Conservation (phyloP, 768 basidiomycete genomes). For the Daedaleopsis nitida region DNA sequence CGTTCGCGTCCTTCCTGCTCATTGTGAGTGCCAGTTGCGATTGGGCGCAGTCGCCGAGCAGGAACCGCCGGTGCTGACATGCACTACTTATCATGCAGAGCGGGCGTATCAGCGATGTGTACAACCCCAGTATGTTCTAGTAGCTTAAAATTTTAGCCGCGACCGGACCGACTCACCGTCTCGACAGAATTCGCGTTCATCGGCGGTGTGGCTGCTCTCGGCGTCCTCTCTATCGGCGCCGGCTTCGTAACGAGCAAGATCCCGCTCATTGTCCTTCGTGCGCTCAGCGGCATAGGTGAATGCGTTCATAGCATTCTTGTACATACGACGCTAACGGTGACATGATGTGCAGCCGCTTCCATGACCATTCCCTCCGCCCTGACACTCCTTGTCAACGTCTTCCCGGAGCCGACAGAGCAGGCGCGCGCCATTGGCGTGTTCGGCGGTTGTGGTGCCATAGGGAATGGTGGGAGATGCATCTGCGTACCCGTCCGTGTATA, state of each 20-base stretch:
- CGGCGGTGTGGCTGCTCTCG: slow-evolving; percentile 29
- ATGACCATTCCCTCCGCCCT: slow-evolving; percentile 46
- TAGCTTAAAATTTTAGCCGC: neutral
- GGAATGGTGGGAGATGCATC: slow-evolving; percentile 36
- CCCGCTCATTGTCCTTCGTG: slow-evolving; percentile 34
- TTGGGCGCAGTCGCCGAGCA: too few species aligned
- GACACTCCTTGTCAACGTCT: slow-evolving; percentile 47
- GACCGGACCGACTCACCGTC: neutral
- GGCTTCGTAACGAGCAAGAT: slow-evolving; percentile 36
- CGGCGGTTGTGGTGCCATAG: slow-evolving; percentile 47
- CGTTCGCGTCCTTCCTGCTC: slow-evolving; percentile 38
- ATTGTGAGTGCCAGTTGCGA: slow-evolving; percentile 27
- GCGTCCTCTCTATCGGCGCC: slow-evolving; percentile 32
- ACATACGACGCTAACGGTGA: neutral
- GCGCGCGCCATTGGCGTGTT: slow-evolving; percentile 46
- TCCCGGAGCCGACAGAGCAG: slow-evolving; percentile 45
- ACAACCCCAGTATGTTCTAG: slow-evolving; percentile 32
- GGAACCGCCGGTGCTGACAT: neutral
- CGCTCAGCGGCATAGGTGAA: slow-evolving; percentile 33
- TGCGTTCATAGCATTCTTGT: neutral
- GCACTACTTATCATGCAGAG: slow-evolving; percentile 26
- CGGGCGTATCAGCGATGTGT: slow-evolving; percentile 35
- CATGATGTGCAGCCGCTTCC: slow-evolving; percentile 34
- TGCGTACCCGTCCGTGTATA: neutral
- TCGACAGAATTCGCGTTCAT: slow-evolving; percentile 32